Evolutionary conservation across 2,329 filamentous ascomycete species (phyloP), one percentile per base, ranked within the genome.

Genomic region (Macrophomina pseudophaseolina): DNA sequence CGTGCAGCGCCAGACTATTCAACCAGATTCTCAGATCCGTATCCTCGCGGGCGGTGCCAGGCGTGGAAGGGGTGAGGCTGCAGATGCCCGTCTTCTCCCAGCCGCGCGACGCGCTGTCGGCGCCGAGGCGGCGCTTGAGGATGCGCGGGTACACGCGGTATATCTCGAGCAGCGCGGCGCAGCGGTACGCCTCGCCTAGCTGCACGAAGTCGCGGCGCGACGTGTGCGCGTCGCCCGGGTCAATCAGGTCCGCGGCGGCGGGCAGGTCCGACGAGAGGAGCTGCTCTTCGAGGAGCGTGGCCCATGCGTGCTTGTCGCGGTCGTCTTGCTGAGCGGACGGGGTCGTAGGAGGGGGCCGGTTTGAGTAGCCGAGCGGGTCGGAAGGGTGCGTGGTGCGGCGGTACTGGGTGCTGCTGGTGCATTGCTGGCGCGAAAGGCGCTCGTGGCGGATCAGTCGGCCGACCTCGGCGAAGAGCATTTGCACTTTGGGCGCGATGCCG

Each of bases 81-180:
- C 56, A 52, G 48, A 63, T 54, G 40, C 56, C 56, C 40, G 54
- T 59, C 28, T 44, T 44, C 53, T 66, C 44, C 64, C 64, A 66
- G 23, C 53, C 64, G 46, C 46, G 32, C 23, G 64, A 42, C n/a
- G 11, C 42, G 23, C 38, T 33, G 42, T 53, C 53, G 33, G 52
- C 52, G 65, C 70, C 75, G 9, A 85, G 70, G 52, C 83, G 80
- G 40, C 78, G 79, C n/a, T 77, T 78, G 0, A 85, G 75, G 42
- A 85, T 75, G 35, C 83, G 81, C 2, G 85, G 85, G 66, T 86
- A 86, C 35, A 83, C 81, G 30, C 82, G 81, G 70, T 87, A 87
- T 23, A 87, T 72, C 69, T 87, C 84, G 53, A 87, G 75, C 4
- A 87, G 78, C 0, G 84, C 85, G 2, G 82, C 79, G 64, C 81